Evolutionary conservation across 129 eudicot genomes (phyloP), one percentile per base, ranked within the genome.

Genomic region (Centella asiatica): DNA sequence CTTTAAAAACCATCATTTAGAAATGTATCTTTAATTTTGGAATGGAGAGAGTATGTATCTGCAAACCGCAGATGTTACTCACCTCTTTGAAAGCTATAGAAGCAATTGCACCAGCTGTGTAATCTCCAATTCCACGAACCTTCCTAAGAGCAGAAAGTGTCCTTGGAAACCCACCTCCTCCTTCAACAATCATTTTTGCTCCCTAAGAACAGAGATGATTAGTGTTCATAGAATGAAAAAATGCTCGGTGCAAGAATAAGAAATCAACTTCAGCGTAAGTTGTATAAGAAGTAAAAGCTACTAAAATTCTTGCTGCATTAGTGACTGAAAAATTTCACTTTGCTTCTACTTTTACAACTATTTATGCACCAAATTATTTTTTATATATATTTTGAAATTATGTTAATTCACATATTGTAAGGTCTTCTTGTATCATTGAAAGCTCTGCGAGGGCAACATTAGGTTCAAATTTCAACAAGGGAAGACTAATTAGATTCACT

Each of bases 31-130:
- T n/a, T n/a, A n/a, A n/a, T n/a, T n/a, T n/a, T n/a, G 25, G 22
- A 48, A 32, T 1, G 0, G 14, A 36, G 26, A 15, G 0, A 45
- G 58, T 14, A 53, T 9, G 14, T 44, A 0, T 45, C 22, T 7
- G 15, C 29, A 33, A 36, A 49, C 52, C 29, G 44, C 19, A 36
- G 28, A 66, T 50, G 37, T 62, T 51, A 36, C 56, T 54, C 40
- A 87, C 96, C 95, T 92, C 81, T 6, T 75, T 78, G 46, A 92
- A 92, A 15, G 90, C 98, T 48, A 92, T 92, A 50, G 98, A 87
- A 60, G 96, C 95, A 25, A 87, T 82, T 33, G 96, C 98, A 75
- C 98, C 98, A 66, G 98, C 90, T 12, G 98, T 92, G 71, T 92
- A 92, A 56, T 92, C 85, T 48, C 98, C 98, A 63, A 92, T 92